Base-by-base conservation (phyloP, 2,329 filamentous ascomycete genomes). In the Colletotrichum australisinense region DNA sequence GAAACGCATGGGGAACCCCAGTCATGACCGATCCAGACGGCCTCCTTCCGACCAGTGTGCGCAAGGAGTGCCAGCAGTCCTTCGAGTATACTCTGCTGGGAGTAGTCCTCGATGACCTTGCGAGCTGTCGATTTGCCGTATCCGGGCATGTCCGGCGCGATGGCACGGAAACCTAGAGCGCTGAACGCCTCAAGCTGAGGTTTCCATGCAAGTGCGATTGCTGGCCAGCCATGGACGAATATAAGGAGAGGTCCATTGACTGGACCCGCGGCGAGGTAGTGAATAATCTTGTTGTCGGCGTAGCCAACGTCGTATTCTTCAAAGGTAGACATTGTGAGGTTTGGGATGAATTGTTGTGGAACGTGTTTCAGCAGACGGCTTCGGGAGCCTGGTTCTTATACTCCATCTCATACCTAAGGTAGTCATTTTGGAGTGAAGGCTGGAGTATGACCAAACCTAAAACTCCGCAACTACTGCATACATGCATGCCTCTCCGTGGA, bases 21-120 rank as follows among this genome's bases (percentile, higher is more conserved):
- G 74, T 87, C 85, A 70, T 87, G 86, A 14, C 81, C 85, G 42
- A 87, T 78, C 85, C 87, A 88, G n/a, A 88, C 76, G 1, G 85
- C 86, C 8, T 81, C 80, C 0, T 78, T 71, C 24, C 85, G 76
- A 22, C 67, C 65, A 0, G 81, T 73, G 28, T 79, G 76, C 24
- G 76, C 77, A 0, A 85, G 77, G 0, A 85, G 76, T 14, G 83
- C 79, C 1, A 80, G 58, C 63, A 84, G 59, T 28, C 83, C 82
- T 38, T 80, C 77, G 4, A 80, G 76, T 69, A 83, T 78, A 0
- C 77, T 65, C 52, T 81, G 79, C 1, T 81, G 78, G 1, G 77
- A 75, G 59, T 85, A 85, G 32, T 77, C 72, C 0, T 72, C 57
- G 1, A 65, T n/a, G n/a, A 79, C 76, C 1, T 75, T 60, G 5